Evolutionary conservation across 2,329 filamentous ascomycete genomes (phyloP), one percentile per base, ranked within the genome.

Genomic region (Huntiella bhutanensis): DNA sequence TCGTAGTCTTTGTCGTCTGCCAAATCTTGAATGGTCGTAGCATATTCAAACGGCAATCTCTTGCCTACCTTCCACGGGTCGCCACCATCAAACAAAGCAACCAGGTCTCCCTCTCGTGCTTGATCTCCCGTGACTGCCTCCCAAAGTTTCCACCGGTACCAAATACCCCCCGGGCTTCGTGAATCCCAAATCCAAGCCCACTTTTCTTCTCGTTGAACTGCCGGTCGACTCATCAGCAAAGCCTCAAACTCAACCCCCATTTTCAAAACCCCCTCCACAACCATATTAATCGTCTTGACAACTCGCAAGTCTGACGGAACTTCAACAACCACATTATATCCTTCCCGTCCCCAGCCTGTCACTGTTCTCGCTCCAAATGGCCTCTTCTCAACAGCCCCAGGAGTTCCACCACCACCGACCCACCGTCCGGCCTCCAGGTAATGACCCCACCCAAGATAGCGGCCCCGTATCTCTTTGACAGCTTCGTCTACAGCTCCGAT

Each of bases 141-240:
- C 82, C 87, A 95, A 39, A 96, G 58, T 39, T 84, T 76, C 82
- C 85, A 96, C 38, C 91, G 77, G 60, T 96, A 96, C 72, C 87
- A 98, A 12, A 92, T 73, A 12, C 81, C 88, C 19, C 77, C 86
- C 51, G 71, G 68, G 55, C 78, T 87, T 53, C 78, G 73, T 15
- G 86, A 73, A 59, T 96, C 81, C 79, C 84, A 98, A 4, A 98
- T 68, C 82, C 87, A 98, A 0, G 86, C 82, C 77, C 88, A 96
- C 53, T 80, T 86, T 59, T 93, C 83, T 50, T 94, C 83, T 36
- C 70, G 72, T 58, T 93, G 84, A 1, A 96, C 81, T 46, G 86
- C 77, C 0, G 82, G 75, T 13, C 83, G 71, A 43, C 79, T 80
- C 91, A 96, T 96, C 5, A 98, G 70, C 2, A 93, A 67, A 4